A percentile compares a stretch with the other conserved stretches of the same genome.
Evolutionary conservation across 768 basidiomycete species (phyloP).

Genomic region (Daedalea quercina): DNA sequence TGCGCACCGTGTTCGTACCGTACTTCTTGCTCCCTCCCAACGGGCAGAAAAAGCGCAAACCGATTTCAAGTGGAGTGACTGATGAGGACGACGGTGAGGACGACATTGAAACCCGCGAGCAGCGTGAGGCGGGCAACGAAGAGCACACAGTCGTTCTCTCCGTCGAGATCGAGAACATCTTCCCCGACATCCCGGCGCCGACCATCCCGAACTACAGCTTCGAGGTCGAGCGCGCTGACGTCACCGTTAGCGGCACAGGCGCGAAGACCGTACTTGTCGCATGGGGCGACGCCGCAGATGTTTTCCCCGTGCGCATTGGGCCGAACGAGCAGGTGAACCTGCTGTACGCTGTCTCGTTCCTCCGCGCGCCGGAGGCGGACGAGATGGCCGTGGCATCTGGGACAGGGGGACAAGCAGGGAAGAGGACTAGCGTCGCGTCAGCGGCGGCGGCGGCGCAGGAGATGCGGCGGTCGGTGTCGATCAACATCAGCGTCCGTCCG

Average conservation of each 20-base stretch:
- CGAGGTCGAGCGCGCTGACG: conserved; percentile 67
- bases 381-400: conserved; percentile 22
- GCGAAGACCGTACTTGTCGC: conserved; percentile 42
- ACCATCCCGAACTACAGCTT: conserved; percentile 58
- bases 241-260: conserved; percentile 66
- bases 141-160: conserved; percentile 87
- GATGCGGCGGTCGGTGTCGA: conserved; percentile 71
- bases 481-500: conserved; percentile 73
- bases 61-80: background rate
- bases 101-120: conserved; percentile 32
- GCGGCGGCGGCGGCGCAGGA: conserved; percentile 26
- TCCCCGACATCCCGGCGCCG: conserved; percentile 1
- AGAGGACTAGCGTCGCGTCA: background rate
- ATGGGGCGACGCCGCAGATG: conserved; percentile 38
- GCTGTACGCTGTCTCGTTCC: conserved; percentile 82
- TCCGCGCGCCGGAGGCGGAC: conserved; percentile 54
- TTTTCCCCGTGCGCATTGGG: conserved; percentile 70
- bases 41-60: background rate
- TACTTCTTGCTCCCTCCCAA: conserved; percentile 61
- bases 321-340: conserved; percentile 81
- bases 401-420: background rate
- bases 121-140: conserved; percentile 61
- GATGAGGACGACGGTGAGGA: conserved; percentile 28
- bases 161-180: conserved; percentile 81
- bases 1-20: conserved; percentile 92